Evolutionary conservation across 257 asterid species (phyloP).

Genomic region (Capsicum pubescens): DNA sequence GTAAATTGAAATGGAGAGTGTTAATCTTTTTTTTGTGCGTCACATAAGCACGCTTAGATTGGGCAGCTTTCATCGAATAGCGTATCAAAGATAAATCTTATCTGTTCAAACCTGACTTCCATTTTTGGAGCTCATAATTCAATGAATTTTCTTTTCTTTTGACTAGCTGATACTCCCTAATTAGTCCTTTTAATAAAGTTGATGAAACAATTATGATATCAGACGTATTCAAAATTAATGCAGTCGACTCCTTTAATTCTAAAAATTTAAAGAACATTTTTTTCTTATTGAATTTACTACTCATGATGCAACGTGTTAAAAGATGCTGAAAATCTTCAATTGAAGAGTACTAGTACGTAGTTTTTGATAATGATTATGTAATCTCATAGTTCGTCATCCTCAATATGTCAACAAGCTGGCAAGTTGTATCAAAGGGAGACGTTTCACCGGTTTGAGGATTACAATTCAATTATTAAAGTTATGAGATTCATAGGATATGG

Average conservation of each 20-base stretch:
- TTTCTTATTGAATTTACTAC: background rate
- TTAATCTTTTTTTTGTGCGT: background rate
- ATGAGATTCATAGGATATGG: background rate
- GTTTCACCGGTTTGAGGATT: constrained; percentile 10
- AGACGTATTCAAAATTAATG: background rate
- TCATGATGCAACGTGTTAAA: background rate
- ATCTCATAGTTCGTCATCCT: background rate
- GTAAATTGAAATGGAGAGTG: too few relatives aligned
- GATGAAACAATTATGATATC: background rate
- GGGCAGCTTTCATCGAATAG: background rate
- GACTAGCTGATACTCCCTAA: background rate
- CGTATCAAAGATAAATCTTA: background rate
- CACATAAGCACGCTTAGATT: background rate
- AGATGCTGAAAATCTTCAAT: background rate
- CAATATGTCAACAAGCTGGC: background rate
- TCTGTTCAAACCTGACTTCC: background rate
- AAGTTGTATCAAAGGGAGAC: background rate
- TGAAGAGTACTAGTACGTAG: background rate
- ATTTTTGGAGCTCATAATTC: background rate
- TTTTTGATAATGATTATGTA: background rate
- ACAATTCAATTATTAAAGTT: background rate
- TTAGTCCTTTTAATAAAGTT: background rate
- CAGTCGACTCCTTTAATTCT: too few relatives aligned
- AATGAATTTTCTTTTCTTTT: constrained; percentile 5
- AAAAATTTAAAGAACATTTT: background rate